Evolutionary conservation across 495 filamentous ascomycete genomes (phyloP).

Genomic region (Glarea lozoyensis): DNA sequence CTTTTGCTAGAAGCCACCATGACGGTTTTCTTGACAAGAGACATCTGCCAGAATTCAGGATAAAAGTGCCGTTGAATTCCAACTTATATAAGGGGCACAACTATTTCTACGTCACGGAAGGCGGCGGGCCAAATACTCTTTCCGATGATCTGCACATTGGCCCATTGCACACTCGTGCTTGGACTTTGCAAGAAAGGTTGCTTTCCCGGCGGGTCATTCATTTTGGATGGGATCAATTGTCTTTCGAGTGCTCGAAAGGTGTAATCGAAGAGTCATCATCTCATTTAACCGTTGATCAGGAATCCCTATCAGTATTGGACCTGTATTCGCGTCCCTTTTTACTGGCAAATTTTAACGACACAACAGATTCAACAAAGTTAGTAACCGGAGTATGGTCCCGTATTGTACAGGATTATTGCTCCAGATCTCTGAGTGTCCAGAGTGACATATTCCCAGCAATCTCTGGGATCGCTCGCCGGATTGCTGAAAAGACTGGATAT

Average conservation of each 20-base stretch:
- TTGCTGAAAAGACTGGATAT: neutral
- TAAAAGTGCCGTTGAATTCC: neutral
- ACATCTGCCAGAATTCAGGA: neutral
- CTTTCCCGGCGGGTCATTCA: neutral
- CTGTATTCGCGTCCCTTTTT: no score
- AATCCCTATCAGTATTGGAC: no score
- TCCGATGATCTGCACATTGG: neutral
- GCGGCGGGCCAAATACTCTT: neutral
- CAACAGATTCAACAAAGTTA: no score
- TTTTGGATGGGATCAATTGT: neutral
- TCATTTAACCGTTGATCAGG: neutral
- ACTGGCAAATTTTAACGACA: no score
- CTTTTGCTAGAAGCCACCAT: neutral
- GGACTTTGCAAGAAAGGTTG: constrained; percentile 2
- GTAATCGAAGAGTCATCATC: neutral
- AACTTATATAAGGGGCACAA: neutral
- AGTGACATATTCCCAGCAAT: constrained; percentile 2
- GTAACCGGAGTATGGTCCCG: no score
- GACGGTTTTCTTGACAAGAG: neutral
- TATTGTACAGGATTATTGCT: no score
- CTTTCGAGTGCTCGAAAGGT: neutral
- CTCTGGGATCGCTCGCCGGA: neutral
- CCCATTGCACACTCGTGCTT: neutral
- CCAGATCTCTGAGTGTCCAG: neutral
- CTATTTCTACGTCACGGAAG: neutral